Evolutionary conservation across 2,329 filamentous ascomycete species (phyloP), one percentile per base, ranked within the genome.

Genomic region (Monosporascus sp.): DNA sequence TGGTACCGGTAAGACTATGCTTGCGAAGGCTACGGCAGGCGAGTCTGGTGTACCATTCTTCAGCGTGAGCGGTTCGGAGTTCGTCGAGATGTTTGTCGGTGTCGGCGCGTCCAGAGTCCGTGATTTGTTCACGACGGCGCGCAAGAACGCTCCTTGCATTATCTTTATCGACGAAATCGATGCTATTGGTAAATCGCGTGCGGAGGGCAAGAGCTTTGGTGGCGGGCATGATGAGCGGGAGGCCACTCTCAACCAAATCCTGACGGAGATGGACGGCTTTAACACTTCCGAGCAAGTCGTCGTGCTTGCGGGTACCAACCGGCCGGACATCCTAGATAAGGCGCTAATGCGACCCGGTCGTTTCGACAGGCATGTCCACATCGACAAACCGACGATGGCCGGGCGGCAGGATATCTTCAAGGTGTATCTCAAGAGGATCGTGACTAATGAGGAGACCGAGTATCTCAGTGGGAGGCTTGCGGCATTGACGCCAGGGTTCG

Each of bases 131-230:
- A 86, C 91, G 53, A 96, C 90, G 63, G 94, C 94, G 18, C 85
- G 94, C 54, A 97, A 97, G 78, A 96, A 90, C 72, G 89, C 94
- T 0, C 94, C 94, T 3, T 99, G 94, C 74, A 99, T 99, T 72
- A 95, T 99, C 72, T 99, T 99, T 78, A 97, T 99, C 61, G 94
- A 99, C 68, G 94, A 99, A 73, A 99, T 99, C 64, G 94, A 99
- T 70, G 94, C 94, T 54, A 97, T 99, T 65, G 94, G 94, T 63
- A 91, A 92, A 69, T 89, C 93, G 52, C 85, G 94, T 74, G 80
- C 86, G 22, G 95, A 96, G 68, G 84, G 87, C 37, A 88, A 87
- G 47, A 74, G 75, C 14, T 90, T 90, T 54, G 88, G 88, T 40
- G 92, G 93, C 59, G 94, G 94, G 57, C 97, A 97, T 67, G 94